Percentiles rank a stretch among this genome's conserved stretches.
Conservation (phyloP, 1,139 yeast genomes). For the Yamadazyma sp. region DNA sequence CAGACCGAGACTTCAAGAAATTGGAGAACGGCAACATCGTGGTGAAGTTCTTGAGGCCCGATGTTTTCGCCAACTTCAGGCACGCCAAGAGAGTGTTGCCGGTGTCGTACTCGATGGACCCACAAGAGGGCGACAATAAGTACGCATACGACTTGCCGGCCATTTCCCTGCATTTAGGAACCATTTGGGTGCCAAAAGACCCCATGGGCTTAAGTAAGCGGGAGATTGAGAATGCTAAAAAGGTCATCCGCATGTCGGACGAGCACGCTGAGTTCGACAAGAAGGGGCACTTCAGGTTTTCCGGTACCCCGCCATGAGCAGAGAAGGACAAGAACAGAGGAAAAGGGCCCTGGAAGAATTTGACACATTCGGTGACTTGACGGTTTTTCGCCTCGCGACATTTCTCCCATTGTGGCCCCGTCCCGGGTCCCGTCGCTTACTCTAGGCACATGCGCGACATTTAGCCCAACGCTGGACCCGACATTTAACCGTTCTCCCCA, state of each 20-base stretch:
- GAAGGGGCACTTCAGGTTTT: slow-evolving; percentile 53
- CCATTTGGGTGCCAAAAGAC: slow-evolving; percentile 87
- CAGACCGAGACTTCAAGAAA: slow-evolving; percentile 50
- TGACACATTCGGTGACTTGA: no score
- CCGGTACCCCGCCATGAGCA: slow-evolving; percentile 68
- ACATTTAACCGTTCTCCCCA: no score
- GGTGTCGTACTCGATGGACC: slow-evolving; percentile 36
- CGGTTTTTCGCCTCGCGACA: no score
- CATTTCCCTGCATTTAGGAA: slow-evolving; percentile 62
- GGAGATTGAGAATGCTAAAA: slow-evolving; percentile 52
- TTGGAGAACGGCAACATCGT: slow-evolving; percentile 30
- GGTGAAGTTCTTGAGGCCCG: slow-evolving; percentile 63
- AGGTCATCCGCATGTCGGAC: slow-evolving; percentile 55
- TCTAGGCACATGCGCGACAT: no score
- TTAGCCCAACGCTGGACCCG: no score
- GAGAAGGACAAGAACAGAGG: no score
- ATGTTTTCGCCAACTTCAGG: slow-evolving; percentile 57
- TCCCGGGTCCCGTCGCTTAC: no score
- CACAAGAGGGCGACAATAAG: slow-evolving; percentile 29
- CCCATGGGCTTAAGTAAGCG: slow-evolving; percentile 72
- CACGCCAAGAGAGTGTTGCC: slow-evolving; percentile 58
- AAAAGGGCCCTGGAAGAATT: no score
- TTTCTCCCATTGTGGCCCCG: no score
- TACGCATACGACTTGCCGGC: slow-evolving; percentile 71
- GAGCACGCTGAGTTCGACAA: slow-evolving; percentile 64